Percentiles rank a stretch among this genome's conserved stretches.
phyloP scores from a whole-genome alignment of 768 basidiomycete genomes.

The Suillus fuscotomentosus region DNA sequence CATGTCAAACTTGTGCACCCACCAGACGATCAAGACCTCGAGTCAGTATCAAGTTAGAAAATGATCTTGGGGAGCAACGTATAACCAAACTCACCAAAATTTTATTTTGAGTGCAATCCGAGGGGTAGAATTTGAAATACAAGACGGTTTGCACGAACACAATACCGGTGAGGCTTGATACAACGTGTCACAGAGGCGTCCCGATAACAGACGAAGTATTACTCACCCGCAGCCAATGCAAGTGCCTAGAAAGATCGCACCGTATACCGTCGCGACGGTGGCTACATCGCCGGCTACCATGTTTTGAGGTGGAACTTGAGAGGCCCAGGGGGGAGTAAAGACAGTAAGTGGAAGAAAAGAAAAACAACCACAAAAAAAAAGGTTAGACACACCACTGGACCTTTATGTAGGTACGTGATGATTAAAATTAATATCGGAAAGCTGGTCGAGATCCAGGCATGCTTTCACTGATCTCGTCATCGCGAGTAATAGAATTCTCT shows the following conservation, averaged over 20 bases:
- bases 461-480: background rate
- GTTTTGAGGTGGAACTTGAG: slow-evolving; percentile 7
- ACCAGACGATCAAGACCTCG: slow-evolving; percentile 29
- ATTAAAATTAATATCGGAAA: slow-evolving; percentile 27
- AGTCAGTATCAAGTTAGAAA: background rate
- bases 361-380: slow-evolving; percentile 6
- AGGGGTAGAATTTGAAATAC: slow-evolving; percentile 31
- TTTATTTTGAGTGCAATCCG: slow-evolving; percentile 25
- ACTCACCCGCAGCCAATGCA: slow-evolving; percentile 28
- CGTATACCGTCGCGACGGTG: slow-evolving; percentile 30
- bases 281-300: slow-evolving; percentile 27
- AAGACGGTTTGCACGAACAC: slow-evolving; percentile 30
- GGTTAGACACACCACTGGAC: background rate
- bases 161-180: slow-evolving; percentile 26
- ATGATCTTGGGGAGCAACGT: background rate
- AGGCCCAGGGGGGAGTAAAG: slow-evolving; percentile 16
- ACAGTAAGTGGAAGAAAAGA: slow-evolving; percentile 28
- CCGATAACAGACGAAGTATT: background rate
- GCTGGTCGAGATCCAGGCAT: slow-evolving; percentile 9
- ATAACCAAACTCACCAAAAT: slow-evolving; percentile 19
- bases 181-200: slow-evolving; percentile 3
- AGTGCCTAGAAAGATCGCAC: slow-evolving; percentile 30
- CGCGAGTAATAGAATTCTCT: background rate
- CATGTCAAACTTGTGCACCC: background rate
- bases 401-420: slow-evolving; percentile 31